A percentile compares a stretch with the other conserved stretches of the same genome.
Evolutionary conservation across 1,139 yeast species (phyloP).

Genomic region (Meyerozyma smithsonii): DNA sequence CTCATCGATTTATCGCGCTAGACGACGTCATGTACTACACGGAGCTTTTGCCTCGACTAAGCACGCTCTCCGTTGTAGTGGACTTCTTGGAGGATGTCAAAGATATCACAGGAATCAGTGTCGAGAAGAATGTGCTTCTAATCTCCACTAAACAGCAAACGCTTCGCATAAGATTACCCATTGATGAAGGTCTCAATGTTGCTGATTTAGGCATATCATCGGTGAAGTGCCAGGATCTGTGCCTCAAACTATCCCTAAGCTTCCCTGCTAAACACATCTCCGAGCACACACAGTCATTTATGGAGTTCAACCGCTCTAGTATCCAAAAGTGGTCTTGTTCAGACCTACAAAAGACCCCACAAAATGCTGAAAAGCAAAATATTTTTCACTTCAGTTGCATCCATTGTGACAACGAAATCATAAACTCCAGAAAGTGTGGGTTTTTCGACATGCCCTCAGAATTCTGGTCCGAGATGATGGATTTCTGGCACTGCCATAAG

Average conservation of each 20-base stretch:
- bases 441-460: slow-evolving; percentile 82
- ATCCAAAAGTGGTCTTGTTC: slow-evolving; percentile 37
- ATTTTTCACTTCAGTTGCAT: slow-evolving; percentile 32
- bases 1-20: background rate
- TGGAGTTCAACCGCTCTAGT: slow-evolving; percentile 13
- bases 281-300: slow-evolving; percentile 15
- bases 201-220: slow-evolving; percentile 2
- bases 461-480: slow-evolving; percentile 93
- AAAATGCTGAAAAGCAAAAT: slow-evolving; percentile 16
- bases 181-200: background rate
- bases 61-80: slow-evolving; percentile 24
- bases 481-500: slow-evolving; percentile 97
- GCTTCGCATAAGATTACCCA: background rate
- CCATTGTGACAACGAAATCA: slow-evolving; percentile 21
- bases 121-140: slow-evolving; percentile 3
- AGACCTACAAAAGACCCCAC: slow-evolving; percentile 34
- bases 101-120: slow-evolving; percentile 10
- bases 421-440: slow-evolving; percentile 25
- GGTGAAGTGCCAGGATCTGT: slow-evolving; percentile 1
- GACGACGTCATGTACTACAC: slow-evolving; percentile 25
- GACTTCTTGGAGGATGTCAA: slow-evolving; percentile 16
- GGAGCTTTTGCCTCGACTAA: slow-evolving; percentile 39
- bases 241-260: slow-evolving; percentile 2
- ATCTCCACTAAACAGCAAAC: slow-evolving; percentile 4
- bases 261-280: slow-evolving; percentile 8